phyloP scores from a whole-genome alignment of 139 green algal species.

The Tetradesmus obliquus region DNA sequence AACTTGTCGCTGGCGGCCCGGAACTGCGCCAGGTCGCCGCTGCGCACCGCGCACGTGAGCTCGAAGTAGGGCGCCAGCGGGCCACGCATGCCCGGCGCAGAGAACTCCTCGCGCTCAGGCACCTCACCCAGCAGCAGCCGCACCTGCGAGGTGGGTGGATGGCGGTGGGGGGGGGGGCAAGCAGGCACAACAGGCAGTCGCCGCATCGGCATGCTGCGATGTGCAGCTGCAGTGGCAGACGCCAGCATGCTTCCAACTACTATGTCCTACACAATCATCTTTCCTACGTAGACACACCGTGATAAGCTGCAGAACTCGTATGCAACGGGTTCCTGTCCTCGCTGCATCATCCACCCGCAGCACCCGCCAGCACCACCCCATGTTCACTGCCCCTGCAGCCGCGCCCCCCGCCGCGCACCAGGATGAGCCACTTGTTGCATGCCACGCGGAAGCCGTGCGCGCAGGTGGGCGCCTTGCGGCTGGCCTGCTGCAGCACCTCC shows the following conservation, averaged over 20 bases:
- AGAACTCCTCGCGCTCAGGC: constrained; percentile 90
- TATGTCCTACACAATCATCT: too few relatives aligned
- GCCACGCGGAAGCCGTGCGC: constrained; percentile 90
- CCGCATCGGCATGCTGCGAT: background rate
- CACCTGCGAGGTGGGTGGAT: constrained; percentile 66
- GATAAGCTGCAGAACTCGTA: background rate
- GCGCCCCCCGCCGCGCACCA: constrained; percentile 51
- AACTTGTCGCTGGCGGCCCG: constrained; percentile 70
- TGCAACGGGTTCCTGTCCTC: background rate
- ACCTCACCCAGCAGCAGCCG: constrained; percentile 98
- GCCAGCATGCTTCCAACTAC: background rate
- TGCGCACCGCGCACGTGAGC: constrained; percentile 87
- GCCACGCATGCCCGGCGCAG: constrained; percentile 67
- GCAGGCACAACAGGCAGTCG: background rate
- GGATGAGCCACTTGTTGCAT: constrained; percentile 93
- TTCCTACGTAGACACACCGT: background rate
- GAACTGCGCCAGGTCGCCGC: constrained; percentile 90
- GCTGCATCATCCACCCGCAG: background rate
- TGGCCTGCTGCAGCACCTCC: constrained; percentile 92
- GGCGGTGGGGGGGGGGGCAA: background rate
- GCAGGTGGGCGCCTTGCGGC: constrained; percentile 73
- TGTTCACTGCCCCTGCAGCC: too few relatives aligned
- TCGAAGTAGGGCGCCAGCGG: constrained; percentile 92
- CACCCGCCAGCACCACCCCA: background rate
- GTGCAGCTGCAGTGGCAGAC: background rate